These are phyloP conservation scores for Ascomycota sp. DNA, from an alignment of 2,329 filamentous ascomycete genomes.

Conservation along the genomic window DNA sequence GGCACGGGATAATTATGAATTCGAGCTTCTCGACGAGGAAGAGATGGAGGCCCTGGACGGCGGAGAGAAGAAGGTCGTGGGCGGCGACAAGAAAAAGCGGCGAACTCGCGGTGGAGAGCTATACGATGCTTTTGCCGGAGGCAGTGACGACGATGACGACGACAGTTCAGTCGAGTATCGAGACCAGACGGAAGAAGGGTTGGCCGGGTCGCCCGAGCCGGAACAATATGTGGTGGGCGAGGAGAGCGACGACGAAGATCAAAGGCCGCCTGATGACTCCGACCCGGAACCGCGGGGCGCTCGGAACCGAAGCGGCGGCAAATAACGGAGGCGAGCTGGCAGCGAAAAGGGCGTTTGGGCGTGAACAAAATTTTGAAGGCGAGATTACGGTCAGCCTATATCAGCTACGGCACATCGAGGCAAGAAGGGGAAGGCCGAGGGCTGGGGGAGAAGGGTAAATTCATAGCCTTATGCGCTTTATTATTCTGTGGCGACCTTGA, in stretches of 20 bases:
- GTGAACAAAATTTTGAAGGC: background rate
- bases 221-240: constrained; percentile 29
- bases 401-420: too few species aligned
- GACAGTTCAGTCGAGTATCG: constrained; percentile 22
- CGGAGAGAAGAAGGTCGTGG: constrained; percentile 21
- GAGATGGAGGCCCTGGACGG: constrained; percentile 37
- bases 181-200: constrained; percentile 13
- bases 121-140: constrained; percentile 92
- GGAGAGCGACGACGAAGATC: constrained; percentile 19
- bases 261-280: constrained; percentile 4
- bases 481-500: too few species aligned
- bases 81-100: constrained; percentile 18
- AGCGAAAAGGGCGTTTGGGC: too few species aligned
- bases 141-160: constrained; percentile 42
- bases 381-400: too few species aligned
- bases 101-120: constrained; percentile 60
- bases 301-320: constrained; percentile 2
- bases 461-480: too few species aligned
- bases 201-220: constrained; percentile 7
- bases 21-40: constrained; percentile 73
- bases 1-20: constrained; percentile 70
- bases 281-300: constrained; percentile 8
- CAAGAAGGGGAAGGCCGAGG: too few species aligned
- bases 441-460: too few species aligned
- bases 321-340: too few species aligned